Evolutionary conservation across 2,329 filamentous ascomycete genomes (phyloP), one percentile per base, ranked within the genome.

Genomic region (Colletotrichum lini): DNA sequence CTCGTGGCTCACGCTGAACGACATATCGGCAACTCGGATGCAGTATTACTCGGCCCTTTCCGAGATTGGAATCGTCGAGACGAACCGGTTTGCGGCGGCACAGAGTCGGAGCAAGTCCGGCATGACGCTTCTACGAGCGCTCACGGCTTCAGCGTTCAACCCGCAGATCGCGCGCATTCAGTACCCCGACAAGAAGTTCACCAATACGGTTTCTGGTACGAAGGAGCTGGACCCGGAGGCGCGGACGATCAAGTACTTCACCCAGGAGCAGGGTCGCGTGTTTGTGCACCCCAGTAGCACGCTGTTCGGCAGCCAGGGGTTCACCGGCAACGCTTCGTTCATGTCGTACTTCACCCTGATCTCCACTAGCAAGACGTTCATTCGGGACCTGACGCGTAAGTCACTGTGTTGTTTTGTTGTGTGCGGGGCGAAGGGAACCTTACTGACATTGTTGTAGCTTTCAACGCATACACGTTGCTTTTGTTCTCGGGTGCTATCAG

Each of bases 101-200:
- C 59, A 60, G 26, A 84, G 84, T 71, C 77, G 78, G 38, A 79
- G 81, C 47, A 73, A 76, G 54, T 70, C 73, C 8, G 66, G 70
- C 15, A 75, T 75, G 42, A 80, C 86, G 16, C 86, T 95, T 35
- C 83, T 94, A 23, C 90, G 92, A 26, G 92, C 92, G 1, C 83
- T 95, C 30, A 88, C 94, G 35, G 92, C 92, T 4, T 92, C 91
- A 4, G 91, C 93, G 3, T 94, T 94, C 80, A 89, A 90, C 40
- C 96, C 96, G 0, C 96, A 98, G 81, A 91, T 98, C 74, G 95
- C 95, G 16, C 91, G 95, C 64, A 98, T 99, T 78, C 92, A 95
- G 74, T 94, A 98, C 75, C 96, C 96, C 0, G 94, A 98, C 82
- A 97, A 97, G 85, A 98, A 98, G 81, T 99, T 97, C 81, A 93